A percentile compares a stretch with the other conserved stretches of the same genome.
These are phyloP conservation scores for Hericium rajendrae DNA, from an alignment of 768 basidiomycete species.

Conservation along the genomic window DNA sequence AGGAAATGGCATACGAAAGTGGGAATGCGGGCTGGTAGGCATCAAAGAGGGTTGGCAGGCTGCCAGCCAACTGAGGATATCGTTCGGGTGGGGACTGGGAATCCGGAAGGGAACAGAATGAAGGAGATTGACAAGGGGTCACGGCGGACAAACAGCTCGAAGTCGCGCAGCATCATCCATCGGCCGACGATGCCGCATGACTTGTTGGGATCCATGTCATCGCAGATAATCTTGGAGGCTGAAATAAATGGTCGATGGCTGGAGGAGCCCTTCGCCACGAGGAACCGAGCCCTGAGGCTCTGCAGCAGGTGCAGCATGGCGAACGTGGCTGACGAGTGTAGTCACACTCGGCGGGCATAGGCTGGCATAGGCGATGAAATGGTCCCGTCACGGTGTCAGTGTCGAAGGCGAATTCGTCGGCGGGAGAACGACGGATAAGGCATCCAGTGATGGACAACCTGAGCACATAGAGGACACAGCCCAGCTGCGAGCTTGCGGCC, in stretches of 20 bases:
- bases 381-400: constrained; percentile 42
- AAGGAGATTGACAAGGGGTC: constrained; percentile 57
- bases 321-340: constrained; percentile 49
- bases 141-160: constrained; percentile 47
- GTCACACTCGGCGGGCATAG: constrained; percentile 70
- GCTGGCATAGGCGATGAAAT: constrained; percentile 82
- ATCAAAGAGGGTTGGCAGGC: too few relatives aligned
- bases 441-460: constrained; percentile 75
- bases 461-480: constrained; percentile 70
- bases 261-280: constrained; percentile 81
- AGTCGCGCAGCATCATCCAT: constrained; percentile 49
- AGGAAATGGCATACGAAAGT: too few relatives aligned
- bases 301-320: constrained; percentile 61
- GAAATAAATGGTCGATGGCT: constrained; percentile 87
- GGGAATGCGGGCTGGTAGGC: too few relatives aligned
- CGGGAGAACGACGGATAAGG: constrained; percentile 40
- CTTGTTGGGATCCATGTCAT: constrained; percentile 61
- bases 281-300: constrained; percentile 84
- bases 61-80: too few relatives aligned
- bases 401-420: constrained; percentile 10
- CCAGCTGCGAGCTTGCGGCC: constrained; percentile 69
- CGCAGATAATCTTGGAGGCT: constrained; percentile 66
- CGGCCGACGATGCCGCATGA: constrained; percentile 57
- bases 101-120: too few relatives aligned
- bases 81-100: too few relatives aligned